Evolutionary conservation across 441 rosid species (phyloP).

Genomic region (Raphanus hybrid): DNA sequence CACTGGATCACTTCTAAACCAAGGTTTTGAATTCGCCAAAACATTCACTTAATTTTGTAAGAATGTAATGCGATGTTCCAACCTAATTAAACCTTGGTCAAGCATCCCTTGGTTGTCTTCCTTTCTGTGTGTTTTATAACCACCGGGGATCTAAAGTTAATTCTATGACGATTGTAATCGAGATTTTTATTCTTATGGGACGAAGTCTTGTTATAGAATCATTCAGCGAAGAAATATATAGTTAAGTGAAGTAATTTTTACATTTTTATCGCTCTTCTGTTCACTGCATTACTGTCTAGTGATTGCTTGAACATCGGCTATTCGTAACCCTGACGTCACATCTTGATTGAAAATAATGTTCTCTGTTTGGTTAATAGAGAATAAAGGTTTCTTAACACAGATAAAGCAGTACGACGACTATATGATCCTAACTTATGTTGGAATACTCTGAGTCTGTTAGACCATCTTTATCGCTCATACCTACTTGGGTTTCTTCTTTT

Average conservation of each 20-base stretch:
- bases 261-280: no score
- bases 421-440: neutral
- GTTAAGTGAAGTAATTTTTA: no score
- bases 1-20: constrained; percentile 75
- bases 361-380: neutral
- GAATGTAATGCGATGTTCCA: neutral
- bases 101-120: constrained; percentile 1
- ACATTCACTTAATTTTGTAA: constrained; percentile 28
- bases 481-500: no score
- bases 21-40: constrained; percentile 69
- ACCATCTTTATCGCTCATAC: no score
- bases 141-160: constrained; percentile 15
- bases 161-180: neutral
- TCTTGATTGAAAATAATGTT: neutral
- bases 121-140: constrained; percentile 23
- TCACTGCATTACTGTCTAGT: neutral
- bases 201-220: neutral
- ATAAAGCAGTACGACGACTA: neutral
- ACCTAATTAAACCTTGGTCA: neutral
- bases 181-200: neutral
- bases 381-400: neutral
- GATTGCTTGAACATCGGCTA: neutral
- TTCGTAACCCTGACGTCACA: neutral
- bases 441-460: neutral
- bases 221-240: neutral